phyloP scores from a whole-genome alignment of 2,329 filamentous ascomycete genomes.

The Penicillium sp. region DNA sequence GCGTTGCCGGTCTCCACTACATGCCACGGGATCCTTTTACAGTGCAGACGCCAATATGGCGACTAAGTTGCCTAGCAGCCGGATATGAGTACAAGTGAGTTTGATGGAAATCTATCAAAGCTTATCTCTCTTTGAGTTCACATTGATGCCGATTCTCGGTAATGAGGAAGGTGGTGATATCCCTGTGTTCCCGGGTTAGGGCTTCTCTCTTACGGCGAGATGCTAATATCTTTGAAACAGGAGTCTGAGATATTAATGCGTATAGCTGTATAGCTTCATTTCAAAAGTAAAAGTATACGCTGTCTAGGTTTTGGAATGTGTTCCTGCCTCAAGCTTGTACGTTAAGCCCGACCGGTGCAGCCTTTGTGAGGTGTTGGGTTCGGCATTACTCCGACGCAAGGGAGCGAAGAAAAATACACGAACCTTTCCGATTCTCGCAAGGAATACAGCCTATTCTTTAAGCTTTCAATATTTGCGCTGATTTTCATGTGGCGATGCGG shows the following conservation, averaged over 20 bases:
- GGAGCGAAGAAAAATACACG: slow-evolving; percentile 10
- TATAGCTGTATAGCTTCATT: too few relatives aligned
- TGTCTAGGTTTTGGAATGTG: slow-evolving; percentile 2
- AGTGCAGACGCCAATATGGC: background rate
- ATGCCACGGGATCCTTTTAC: slow-evolving; percentile 1
- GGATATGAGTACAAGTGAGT: background rate
- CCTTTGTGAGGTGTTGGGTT: slow-evolving; percentile 8
- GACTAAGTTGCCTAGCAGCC: background rate
- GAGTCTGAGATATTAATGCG: background rate
- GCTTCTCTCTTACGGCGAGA: background rate
- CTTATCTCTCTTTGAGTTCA: background rate
- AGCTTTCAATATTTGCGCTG: background rate
- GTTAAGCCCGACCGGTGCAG: slow-evolving; percentile 1
- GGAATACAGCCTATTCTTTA: slow-evolving; percentile 4
- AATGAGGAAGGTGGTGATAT: background rate
- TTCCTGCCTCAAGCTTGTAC: background rate
- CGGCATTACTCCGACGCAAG: slow-evolving; percentile 24
- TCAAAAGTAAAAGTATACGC: too few relatives aligned
- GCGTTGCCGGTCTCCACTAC: slow-evolving; percentile 6
- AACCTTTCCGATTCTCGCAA: slow-evolving; percentile 16
- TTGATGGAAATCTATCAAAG: background rate
- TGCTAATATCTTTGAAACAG: background rate
- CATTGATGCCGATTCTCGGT: background rate
- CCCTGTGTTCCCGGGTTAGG: slow-evolving; percentile 2
- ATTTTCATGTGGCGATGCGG: slow-evolving; percentile 3